Evolutionary conservation across 192 early-diverging fungal species (phyloP), one percentile per base, ranked within the genome.

Genomic region (Umbelopsis vinacea): DNA sequence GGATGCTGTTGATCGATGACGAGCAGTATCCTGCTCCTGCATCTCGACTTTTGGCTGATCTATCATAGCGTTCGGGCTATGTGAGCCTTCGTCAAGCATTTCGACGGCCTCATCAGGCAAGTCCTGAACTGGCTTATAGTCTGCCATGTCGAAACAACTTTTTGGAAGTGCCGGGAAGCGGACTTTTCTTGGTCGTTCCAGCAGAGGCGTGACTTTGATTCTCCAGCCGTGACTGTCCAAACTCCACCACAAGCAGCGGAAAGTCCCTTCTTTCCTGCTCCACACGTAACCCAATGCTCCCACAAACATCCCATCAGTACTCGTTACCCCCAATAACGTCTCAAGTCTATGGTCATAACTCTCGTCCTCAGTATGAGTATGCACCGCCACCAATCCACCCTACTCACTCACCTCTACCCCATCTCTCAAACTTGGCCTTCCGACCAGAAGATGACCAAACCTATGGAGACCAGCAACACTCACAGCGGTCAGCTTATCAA

Each of bases 261-360:
- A 11, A 17, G 29, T 19, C 33, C n/a, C 57, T 26, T 37, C 57
- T 37, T 29, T 26, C 57, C n/a, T 63, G 33, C 57, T 33, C 57
- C 57, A 63, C 48, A 50, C 48, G 48, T 50, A 43, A 43, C 48
- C 48, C 48, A 50, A 50, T 63, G 57, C 57, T 63, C 33, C 57
- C 57, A 38, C 57, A 63, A 35, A 63, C 57, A 63, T 63, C 57
- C 33, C 57, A 63, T 63, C 57, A 63, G 57, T 63, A 63, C 33
- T 63, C 57, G 23, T 29, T 63, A 29, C 57, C 57, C 11, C 57
- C 57, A 1, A 63, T 63, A 63, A 63, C 57, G 57, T 63, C 57
- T 19, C 57, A 63, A 35, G 57, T 63, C 11, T 63, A 63, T 35
- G 57, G 57, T 14, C 57, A 63, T 37, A 63, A 63, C 33, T 63